Evolutionary conservation across 345 rosid genomes (phyloP).

Genomic region (Schrenkiella parvula): DNA sequence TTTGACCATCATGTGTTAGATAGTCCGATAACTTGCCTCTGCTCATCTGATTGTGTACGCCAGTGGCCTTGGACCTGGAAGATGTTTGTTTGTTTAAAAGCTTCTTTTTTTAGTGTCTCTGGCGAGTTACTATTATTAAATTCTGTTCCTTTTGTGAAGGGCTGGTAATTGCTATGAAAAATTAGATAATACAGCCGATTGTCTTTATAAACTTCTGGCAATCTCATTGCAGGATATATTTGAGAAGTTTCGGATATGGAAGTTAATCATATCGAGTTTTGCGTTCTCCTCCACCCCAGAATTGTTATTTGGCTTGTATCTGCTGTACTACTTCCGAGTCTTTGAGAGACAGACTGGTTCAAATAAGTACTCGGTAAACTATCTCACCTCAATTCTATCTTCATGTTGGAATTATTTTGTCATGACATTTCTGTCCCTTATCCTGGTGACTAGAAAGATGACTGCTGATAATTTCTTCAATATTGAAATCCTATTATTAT

Average conservation of each 20-base stretch:
- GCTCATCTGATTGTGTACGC: not conserved
- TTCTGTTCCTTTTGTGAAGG: not conserved
- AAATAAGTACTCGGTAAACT: no score
- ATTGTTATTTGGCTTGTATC: constrained; percentile 80
- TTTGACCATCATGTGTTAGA: not conserved
- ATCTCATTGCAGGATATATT: constrained; percentile 64
- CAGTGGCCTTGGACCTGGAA: not conserved
- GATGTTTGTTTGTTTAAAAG: not conserved
- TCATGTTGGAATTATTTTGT: not conserved
- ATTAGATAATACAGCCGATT: no score
- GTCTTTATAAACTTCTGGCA: not conserved
- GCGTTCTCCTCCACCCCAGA: constrained; percentile 94
- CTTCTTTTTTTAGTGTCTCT: not conserved
- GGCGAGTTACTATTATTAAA: not conserved
- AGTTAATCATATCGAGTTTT: constrained; percentile 60
- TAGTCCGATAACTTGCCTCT: not conserved
- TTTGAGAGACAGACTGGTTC: no score
- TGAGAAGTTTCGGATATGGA: constrained; percentile 59
- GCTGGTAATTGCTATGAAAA: no score
- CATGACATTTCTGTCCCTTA: not conserved
- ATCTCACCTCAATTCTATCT: not conserved
- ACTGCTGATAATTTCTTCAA: not conserved
- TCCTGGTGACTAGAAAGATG: not conserved
- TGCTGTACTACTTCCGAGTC: constrained; percentile 52
- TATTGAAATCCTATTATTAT: not conserved